A percentile compares a stretch with the other conserved stretches of the same genome.
These are phyloP conservation scores for Xerocomus brunneocitrinus DNA, from an alignment of 768 basidiomycete genomes.

Conservation along the genomic window DNA sequence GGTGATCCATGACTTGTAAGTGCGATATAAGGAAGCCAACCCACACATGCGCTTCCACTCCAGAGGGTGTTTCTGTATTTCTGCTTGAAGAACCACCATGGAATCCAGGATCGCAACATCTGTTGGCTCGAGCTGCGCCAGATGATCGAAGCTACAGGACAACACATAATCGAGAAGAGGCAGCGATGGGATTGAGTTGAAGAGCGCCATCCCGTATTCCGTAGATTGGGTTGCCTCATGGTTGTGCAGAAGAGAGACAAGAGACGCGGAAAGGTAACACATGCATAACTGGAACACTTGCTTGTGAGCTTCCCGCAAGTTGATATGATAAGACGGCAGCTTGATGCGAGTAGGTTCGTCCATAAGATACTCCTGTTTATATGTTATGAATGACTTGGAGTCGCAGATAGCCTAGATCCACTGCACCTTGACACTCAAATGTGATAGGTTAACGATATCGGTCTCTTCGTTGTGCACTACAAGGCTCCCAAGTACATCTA, in stretches of 20 bases:
- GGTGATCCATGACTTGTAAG: not conserved
- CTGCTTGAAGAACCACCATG: not conserved
- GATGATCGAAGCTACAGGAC: not conserved
- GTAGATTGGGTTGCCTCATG: not conserved
- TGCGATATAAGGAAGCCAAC: not conserved
- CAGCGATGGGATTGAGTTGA: not conserved
- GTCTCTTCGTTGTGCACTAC: not conserved
- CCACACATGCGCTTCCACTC: not conserved
- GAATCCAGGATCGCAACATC: not conserved
- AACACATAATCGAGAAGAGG: not conserved
- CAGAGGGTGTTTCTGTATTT: not conserved
- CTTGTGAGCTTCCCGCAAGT: not conserved
- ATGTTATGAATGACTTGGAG: too few species aligned
- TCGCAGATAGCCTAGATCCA: not conserved
- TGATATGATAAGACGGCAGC: not conserved
- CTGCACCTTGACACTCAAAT: constrained; percentile 1
- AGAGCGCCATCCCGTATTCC: not conserved
- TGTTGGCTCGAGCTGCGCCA: not conserved
- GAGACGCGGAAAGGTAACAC: not conserved
- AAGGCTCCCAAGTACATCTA: not conserved
- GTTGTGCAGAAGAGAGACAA: not conserved
- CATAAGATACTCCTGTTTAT: not conserved
- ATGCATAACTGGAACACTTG: not conserved
- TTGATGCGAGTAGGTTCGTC: not conserved
- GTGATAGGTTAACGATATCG: not conserved